These are phyloP conservation scores for Pholiota molesta DNA, from an alignment of 768 basidiomycete species.

Conservation along the genomic window DNA sequence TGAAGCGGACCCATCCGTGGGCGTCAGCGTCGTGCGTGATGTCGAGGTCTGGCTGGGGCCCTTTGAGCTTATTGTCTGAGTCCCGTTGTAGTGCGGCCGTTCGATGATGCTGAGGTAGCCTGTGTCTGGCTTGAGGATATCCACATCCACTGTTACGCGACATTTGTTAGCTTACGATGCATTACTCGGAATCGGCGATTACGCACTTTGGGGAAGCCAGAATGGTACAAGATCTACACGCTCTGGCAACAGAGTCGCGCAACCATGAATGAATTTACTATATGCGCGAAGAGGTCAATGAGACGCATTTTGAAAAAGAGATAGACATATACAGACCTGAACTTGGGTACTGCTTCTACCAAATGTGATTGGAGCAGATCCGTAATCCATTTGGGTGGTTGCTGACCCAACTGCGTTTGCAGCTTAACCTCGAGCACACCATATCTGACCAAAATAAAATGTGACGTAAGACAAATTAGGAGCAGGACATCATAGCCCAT, in stretches of 20 bases:
- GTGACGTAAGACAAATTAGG: background rate
- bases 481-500: background rate
- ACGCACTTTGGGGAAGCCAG: conserved; percentile 93
- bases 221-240: conserved; percentile 97
- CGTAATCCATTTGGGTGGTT: conserved; percentile 94
- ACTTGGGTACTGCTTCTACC: conserved; percentile 98
- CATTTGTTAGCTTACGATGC: conserved; percentile 1
- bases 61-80: conserved; percentile 44
- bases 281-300: background rate
- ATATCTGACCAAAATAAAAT: conserved; percentile 47
- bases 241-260: conserved; percentile 88
- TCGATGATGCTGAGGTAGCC: conserved; percentile 74
- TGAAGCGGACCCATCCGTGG: conserved; percentile 44
- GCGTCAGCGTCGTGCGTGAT: conserved; percentile 15
- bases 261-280: conserved; percentile 96
- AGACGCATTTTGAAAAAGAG: background rate
- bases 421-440: conserved; percentile 97
- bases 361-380: conserved; percentile 95
- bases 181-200: background rate
- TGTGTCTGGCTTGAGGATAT: conserved; percentile 92
- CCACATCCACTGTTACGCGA: conserved; percentile 74
- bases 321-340: conserved; percentile 56
- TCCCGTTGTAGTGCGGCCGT: conserved; percentile 57
- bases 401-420: conserved; percentile 93
- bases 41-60: conserved; percentile 24